These are phyloP conservation scores for Eimeria tenella DNA, from an alignment of 169 alveolate species.

Conservation along the genomic window DNA sequence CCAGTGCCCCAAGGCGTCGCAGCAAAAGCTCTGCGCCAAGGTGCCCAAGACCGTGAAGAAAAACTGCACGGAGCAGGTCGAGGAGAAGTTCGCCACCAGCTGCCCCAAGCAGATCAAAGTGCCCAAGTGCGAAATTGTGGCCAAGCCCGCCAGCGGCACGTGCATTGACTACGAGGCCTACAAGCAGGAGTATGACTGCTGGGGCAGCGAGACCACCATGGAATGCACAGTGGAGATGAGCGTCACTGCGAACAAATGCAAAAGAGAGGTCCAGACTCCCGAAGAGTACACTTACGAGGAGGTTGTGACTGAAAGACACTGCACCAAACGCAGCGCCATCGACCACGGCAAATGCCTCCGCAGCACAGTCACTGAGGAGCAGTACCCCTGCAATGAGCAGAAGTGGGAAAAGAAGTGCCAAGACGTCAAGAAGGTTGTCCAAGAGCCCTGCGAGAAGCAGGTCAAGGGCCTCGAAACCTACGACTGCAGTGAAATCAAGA, in stretches of 20 bases:
- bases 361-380: constrained; percentile 49
- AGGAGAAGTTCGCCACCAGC: constrained; percentile 54
- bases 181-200: constrained; percentile 74
- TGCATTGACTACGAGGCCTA: constrained; percentile 63
- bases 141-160: constrained; percentile 46
- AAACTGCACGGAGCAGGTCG: constrained; percentile 42
- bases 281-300: constrained; percentile 70
- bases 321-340: constrained; percentile 52
- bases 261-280: constrained; percentile 69
- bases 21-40: constrained; percentile 75
- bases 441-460: constrained; percentile 68
- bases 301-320: constrained; percentile 71
- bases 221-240: constrained; percentile 74
- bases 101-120: constrained; percentile 68
- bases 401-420: constrained; percentile 73
- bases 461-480: constrained; percentile 61
- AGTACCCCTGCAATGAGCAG: constrained; percentile 75
- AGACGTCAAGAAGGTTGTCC: constrained; percentile 42
- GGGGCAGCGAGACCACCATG: constrained; percentile 72
- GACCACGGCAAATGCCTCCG: constrained; percentile 76
- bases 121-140: constrained; percentile 68
- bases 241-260: constrained; percentile 67
- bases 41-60: constrained; percentile 72
- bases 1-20: constrained; percentile 74
- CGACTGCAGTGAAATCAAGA: constrained; percentile 76